phyloP scores from a whole-genome alignment of 192 early-diverging fungal species.

The Coemansia sp. region DNA sequence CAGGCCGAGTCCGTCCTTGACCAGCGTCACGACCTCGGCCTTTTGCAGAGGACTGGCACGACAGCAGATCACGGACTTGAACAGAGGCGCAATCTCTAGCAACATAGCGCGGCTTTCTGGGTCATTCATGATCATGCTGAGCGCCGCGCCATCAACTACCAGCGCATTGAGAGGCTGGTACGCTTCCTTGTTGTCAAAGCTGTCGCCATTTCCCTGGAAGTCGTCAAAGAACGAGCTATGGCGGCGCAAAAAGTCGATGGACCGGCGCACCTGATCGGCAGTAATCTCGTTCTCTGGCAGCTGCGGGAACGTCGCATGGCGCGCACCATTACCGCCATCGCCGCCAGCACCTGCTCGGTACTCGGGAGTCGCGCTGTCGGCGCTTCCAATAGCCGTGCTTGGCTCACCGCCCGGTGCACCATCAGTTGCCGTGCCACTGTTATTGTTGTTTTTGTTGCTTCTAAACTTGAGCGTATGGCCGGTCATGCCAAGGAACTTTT shows the following conservation, averaged over 20 bases:
- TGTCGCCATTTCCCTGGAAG: slow-evolving; percentile 1
- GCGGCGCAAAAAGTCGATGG: slow-evolving; percentile 41
- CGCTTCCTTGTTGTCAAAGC: slow-evolving; percentile 5
- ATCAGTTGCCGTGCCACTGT: too few relatives aligned
- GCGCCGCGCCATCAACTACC: slow-evolving; percentile 78
- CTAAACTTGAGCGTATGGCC: slow-evolving; percentile 17
- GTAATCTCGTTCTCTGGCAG: slow-evolving; percentile 21
- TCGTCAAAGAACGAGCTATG: slow-evolving; percentile 26
- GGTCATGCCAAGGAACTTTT: slow-evolving; percentile 40
- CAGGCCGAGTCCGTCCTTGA: slow-evolving; percentile 68
- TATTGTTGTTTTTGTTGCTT: slow-evolving; percentile 9
- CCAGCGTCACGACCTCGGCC: slow-evolving; percentile 86
- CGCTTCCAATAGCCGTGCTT: too few relatives aligned
- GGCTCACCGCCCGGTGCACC: too few relatives aligned
- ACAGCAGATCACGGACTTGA: slow-evolving; percentile 89
- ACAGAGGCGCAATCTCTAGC: slow-evolving; percentile 67
- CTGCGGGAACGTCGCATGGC: slow-evolving; percentile 10
- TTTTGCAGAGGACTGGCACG: slow-evolving; percentile 93
- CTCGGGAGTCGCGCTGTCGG: too few relatives aligned
- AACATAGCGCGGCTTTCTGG: slow-evolving; percentile 33
- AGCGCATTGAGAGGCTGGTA: slow-evolving; percentile 59
- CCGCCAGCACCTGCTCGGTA: too few relatives aligned
- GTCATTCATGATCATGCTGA: slow-evolving; percentile 50
- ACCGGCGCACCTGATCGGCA: slow-evolving; percentile 35
- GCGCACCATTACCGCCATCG: too few relatives aligned